Percentiles rank a stretch among this genome's conserved stretches.
These are phyloP conservation scores for Russula emetica DNA, from an alignment of 768 basidiomycete genomes.

Conservation along the genomic window DNA sequence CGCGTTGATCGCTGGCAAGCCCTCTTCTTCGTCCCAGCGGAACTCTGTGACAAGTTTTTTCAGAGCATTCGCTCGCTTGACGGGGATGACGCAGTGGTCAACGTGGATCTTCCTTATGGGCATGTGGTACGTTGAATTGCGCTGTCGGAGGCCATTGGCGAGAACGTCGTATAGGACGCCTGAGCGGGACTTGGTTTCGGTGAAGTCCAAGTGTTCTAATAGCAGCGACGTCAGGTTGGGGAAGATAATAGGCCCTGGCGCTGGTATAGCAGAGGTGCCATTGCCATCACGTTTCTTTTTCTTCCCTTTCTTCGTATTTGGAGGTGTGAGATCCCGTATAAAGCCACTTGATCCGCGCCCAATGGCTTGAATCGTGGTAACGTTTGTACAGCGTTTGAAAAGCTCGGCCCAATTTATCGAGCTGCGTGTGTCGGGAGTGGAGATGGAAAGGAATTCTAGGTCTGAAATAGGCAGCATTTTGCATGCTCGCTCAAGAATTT, in stretches of 20 bases:
- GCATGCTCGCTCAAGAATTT: constrained; percentile 1
- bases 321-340: constrained; percentile 6
- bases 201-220: constrained; percentile 5
- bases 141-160: not conserved
- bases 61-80: not conserved
- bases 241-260: not conserved
- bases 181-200: not conserved
- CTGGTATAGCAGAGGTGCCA: no score
- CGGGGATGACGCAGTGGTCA: not conserved
- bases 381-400: constrained; percentile 5
- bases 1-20: not conserved
- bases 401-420: constrained; percentile 1
- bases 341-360: constrained; percentile 3
- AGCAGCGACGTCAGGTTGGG: constrained; percentile 12
- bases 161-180: not conserved
- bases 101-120: constrained; percentile 1
- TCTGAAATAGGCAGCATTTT: constrained; percentile 1
- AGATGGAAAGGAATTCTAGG: constrained; percentile 12
- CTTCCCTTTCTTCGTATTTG: not conserved
- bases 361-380: not conserved
- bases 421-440: not conserved
- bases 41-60: constrained; percentile 1
- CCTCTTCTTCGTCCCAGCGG: not conserved
- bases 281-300: not conserved
- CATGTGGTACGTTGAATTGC: not conserved